These are phyloP conservation scores for Tuber umbilicatum DNA, from an alignment of 495 filamentous ascomycete species.

Conservation along the genomic window DNA sequence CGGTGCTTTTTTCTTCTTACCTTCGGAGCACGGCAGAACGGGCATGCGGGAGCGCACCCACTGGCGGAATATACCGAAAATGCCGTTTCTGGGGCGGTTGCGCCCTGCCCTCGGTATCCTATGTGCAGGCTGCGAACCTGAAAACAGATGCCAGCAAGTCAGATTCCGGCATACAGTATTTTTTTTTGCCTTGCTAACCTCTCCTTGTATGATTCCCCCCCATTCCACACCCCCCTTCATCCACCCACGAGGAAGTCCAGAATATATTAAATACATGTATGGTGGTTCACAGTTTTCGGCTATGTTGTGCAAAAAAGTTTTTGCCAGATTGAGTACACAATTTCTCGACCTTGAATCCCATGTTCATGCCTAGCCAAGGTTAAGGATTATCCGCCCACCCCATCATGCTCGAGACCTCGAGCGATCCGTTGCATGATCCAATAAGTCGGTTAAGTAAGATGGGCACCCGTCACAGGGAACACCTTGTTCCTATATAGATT, in stretches of 20 bases:
- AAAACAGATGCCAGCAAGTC: slow-evolving; percentile 23
- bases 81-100: slow-evolving; percentile 33
- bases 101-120: slow-evolving; percentile 35
- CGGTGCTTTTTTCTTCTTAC: slow-evolving; percentile 1
- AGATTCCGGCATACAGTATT: slow-evolving; percentile 34
- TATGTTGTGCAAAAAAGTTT: slow-evolving; percentile 21
- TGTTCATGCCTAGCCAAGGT: slow-evolving; percentile 21
- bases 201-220: background rate
- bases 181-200: slow-evolving; percentile 5
- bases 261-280: slow-evolving; percentile 33
- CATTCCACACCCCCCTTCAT: slow-evolving; percentile 5
- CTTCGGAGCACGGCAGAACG: slow-evolving; percentile 38
- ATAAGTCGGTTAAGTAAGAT: slow-evolving; percentile 41
- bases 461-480: slow-evolving; percentile 28
- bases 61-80: slow-evolving; percentile 38
- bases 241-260: slow-evolving; percentile 29
- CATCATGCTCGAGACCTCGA: background rate
- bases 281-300: slow-evolving; percentile 33
- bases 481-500: slow-evolving; percentile 25
- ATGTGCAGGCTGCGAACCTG: slow-evolving; percentile 14
- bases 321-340: slow-evolving; percentile 27
- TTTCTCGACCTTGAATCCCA: slow-evolving; percentile 17
- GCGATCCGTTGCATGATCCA: slow-evolving; percentile 39
- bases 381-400: slow-evolving; percentile 12
- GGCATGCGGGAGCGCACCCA: slow-evolving; percentile 37